Evolutionary conservation across 345 rosid genomes (phyloP), one percentile per base, ranked within the genome.

Genomic region (Sisymbrium altissimum): DNA sequence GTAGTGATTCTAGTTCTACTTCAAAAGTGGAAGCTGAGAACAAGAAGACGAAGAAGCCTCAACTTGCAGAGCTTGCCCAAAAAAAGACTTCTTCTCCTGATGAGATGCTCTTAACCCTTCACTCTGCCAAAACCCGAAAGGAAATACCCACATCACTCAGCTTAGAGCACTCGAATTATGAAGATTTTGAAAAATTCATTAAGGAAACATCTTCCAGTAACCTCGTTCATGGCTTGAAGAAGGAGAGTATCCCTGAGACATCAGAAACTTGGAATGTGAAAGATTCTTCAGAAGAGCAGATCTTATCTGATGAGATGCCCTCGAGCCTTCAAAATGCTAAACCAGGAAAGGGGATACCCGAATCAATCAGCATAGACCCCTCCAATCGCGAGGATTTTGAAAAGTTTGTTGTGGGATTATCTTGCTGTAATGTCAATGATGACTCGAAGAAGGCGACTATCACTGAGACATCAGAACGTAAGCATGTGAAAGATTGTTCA

Each of bases 71-170:
- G 54, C 55, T 69, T 56, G 23, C 55, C 54, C 62, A 33, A 70
- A 62, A 56, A 79, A 68, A 66, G 50, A 69, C 57, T 1, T 38
- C 38, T 54, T 36, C 57, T 35, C 9, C 18, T 35, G 66, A 62
- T 54, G 81, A 82, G 81, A 82, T 79, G 81, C 61, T 83, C 29
- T 81, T 72, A 7, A 73, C 44, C 44, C 63, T 54, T 68, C 9
- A 68, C 53, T 12, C 29, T 40, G 41, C 40, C 11, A 27, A 54
- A 12, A 7, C 36, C 15, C 44, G 15, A 44, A 49, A 27, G 27
- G 39, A 9, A 17, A 15, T 50, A 38, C 59, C 39, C 6, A 32
- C 12, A 60, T 82, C 82, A 46, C 23, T 79, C 73, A 52, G 68
- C 74, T 52, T 66, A 17, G 81, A 80, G 23, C 64, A 40, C 35